Percentiles rank a stretch among this genome's conserved stretches.
Conservation (phyloP, 495 filamentous ascomycete genomes). For the Xylaria acuta region DNA sequence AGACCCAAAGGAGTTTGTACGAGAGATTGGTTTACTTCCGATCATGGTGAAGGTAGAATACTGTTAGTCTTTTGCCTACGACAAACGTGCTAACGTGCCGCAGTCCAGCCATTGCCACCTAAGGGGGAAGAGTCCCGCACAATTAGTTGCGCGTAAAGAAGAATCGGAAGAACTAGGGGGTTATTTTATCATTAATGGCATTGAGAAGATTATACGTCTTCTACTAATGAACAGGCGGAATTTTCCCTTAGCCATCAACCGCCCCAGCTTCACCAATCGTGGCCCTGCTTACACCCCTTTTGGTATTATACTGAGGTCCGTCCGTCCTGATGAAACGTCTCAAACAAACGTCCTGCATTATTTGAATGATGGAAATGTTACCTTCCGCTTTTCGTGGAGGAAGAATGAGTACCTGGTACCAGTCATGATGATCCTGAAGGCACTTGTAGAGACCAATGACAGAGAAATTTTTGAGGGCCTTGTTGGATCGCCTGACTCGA, state of each 20-base stretch:
- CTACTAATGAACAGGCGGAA: conserved; percentile 88
- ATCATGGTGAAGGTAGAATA: conserved; percentile 83
- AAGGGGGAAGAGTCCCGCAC: conserved; percentile 78
- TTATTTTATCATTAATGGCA: conserved; percentile 95
- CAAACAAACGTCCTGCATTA: conserved; percentile 98
- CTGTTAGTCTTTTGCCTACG: not conserved
- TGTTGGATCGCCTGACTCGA: conserved; percentile 73
- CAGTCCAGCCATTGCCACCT: conserved; percentile 90
- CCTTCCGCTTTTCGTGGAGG: conserved; percentile 96
- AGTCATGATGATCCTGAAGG: conserved; percentile 95
- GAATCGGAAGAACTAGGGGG: conserved; percentile 92
- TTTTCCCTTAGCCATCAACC: conserved; percentile 91
- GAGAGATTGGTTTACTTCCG: conserved; percentile 87
- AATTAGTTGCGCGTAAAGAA: conserved; percentile 84
- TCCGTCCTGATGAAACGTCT: conserved; percentile 93
- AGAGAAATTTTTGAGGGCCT: conserved; percentile 92
- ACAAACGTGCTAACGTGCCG: conserved; percentile 23
- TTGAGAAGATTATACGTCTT: conserved; percentile 94
- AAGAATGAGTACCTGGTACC: conserved; percentile 96
- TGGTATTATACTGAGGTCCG: conserved; percentile 88
- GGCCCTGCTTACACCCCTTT: conserved; percentile 85
- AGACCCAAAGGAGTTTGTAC: conserved; percentile 75
- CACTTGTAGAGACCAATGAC: conserved; percentile 93
- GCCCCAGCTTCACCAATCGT: conserved; percentile 84
- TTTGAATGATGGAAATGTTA: conserved; percentile 91